A percentile compares a stretch with the other conserved stretches of the same genome.
Evolutionary conservation across 495 filamentous ascomycete species (phyloP).

Genomic region (Daldinia bambusicola): DNA sequence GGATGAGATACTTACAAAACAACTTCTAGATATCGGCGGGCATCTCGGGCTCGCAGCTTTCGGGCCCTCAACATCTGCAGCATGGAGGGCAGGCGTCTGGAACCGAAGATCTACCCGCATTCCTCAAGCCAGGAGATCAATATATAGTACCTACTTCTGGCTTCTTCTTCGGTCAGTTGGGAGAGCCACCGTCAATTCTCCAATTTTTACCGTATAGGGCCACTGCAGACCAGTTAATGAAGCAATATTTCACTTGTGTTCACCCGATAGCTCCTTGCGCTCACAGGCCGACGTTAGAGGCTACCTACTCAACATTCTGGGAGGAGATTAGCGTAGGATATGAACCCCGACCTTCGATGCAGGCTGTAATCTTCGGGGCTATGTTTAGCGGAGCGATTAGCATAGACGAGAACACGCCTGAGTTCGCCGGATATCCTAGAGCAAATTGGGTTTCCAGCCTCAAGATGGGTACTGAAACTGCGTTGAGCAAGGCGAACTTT

Average conservation of each 20-base stretch:
- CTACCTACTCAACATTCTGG: conserved; percentile 71
- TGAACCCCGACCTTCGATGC: conserved; percentile 69
- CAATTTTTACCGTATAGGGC: conserved; percentile 64
- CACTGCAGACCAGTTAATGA: conserved; percentile 65
- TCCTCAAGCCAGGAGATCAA: conserved; percentile 61
- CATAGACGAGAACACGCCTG: conserved; percentile 61
- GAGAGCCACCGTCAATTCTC: conserved; percentile 60
- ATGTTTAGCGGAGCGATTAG: conserved; percentile 75
- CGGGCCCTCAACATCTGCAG: conserved; percentile 21
- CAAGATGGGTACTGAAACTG: conserved; percentile 70
- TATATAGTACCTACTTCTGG: conserved; percentile 70
- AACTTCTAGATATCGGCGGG: conserved; percentile 46
- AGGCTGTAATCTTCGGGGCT: conserved; percentile 73
- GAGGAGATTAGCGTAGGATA: conserved; percentile 62
- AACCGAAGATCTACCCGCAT: conserved; percentile 52
- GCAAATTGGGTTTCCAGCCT: conserved; percentile 65
- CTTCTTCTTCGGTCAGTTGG: conserved; percentile 70
- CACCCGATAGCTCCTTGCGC: conserved; percentile 72
- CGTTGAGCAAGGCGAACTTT: conserved; percentile 73
- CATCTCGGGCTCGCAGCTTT: conserved; percentile 27
- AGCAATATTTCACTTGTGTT: conserved; percentile 72
- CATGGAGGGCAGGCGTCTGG: conserved; percentile 30
- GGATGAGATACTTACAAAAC: conserved; percentile 11
- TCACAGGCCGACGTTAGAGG: conserved; percentile 72
- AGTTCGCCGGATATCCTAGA: conserved; percentile 63